phyloP scores from a whole-genome alignment of 2,329 filamentous ascomycete species.

The Colletotrichum lentis region DNA sequence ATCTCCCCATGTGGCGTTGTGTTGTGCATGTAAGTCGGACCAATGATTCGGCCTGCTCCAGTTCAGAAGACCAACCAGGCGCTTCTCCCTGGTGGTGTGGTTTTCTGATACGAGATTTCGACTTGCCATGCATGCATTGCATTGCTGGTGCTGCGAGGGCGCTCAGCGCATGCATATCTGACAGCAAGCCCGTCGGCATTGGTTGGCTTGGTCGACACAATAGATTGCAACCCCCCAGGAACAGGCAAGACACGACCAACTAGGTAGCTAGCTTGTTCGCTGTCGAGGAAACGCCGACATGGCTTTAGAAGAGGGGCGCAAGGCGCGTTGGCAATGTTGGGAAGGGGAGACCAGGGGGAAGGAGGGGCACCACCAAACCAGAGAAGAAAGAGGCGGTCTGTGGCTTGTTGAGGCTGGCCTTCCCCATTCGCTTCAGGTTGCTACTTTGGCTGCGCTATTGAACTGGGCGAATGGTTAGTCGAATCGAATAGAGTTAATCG shows the following conservation, averaged over 20 bases:
- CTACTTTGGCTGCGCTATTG: constrained; percentile 25
- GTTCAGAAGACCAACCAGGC: not conserved
- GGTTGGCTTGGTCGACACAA: constrained; percentile 3
- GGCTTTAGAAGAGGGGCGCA: not conserved
- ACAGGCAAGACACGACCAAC: not conserved
- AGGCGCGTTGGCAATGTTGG: constrained; percentile 1
- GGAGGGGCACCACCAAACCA: no score
- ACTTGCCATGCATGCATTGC: constrained; percentile 11
- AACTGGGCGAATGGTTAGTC: constrained; percentile 6
- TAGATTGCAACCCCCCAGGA: constrained; percentile 1
- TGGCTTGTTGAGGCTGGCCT: not conserved
- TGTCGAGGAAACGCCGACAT: not conserved
- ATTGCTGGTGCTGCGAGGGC: not conserved
- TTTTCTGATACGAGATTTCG: constrained; percentile 7
- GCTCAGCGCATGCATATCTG: constrained; percentile 14
- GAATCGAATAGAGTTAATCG: constrained; percentile 21
- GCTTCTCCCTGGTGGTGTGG: not conserved
- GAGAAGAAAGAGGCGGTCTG: constrained; percentile 8
- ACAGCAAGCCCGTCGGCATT: constrained; percentile 15
- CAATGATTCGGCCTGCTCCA: not conserved
- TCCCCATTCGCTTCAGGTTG: constrained; percentile 2
- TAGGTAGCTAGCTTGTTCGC: no score
- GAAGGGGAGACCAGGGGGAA: not conserved
- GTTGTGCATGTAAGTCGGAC: not conserved
- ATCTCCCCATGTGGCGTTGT: not conserved